Base-by-base conservation (phyloP, 73 alveolate species). In the Paramecium tetraurelia region DNA sequence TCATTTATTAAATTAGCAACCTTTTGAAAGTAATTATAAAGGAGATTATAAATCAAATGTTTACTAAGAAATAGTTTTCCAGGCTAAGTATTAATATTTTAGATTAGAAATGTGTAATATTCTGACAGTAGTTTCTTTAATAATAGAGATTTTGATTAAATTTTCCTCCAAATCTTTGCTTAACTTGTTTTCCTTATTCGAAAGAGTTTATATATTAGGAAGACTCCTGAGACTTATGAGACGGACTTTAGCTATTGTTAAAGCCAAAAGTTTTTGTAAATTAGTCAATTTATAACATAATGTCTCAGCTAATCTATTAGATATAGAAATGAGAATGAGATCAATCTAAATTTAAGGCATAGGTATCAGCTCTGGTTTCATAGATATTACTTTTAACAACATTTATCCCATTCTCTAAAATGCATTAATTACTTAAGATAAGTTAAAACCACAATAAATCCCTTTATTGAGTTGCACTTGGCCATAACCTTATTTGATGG, bases 371-470 rank as follows among this genome's bases (percentile, higher is more conserved):
- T 63, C 84, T 22, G 84, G 27, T 31, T 46, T 48, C 84, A 27
- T 63, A 3, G 29, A 11, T 63, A 63, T 72, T 16, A 35, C 86
- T 72, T 80, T 80, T 21, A 76, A 76, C 6, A 80, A 27, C 3
- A 80, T 46, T 24, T 80, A 21, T n/a, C 90, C 90, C 43, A 57
- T 16, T 22, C 57, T 31, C 90, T 76, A 80, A 0, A 44, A 21
- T 46, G 24, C 90, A 80, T 80, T 44, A 20, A 80, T 80, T 22
- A 80, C n/a, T 16, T 80, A 80, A 10, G 76, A 21, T 27, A 80
- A 22, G 18, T 76, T 80, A 14, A 29, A 20, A 9, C 90, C 90
- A 22, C 22, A 80, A 80, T 80, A 10, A 44, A 8, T 1, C 31
- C 31, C 31, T 1, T 1, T 80, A 22, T 80, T 80, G 36, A 38